phyloP scores from a whole-genome alignment of 2,329 filamentous ascomycete genomes.

The Phyllachora maydis region DNA sequence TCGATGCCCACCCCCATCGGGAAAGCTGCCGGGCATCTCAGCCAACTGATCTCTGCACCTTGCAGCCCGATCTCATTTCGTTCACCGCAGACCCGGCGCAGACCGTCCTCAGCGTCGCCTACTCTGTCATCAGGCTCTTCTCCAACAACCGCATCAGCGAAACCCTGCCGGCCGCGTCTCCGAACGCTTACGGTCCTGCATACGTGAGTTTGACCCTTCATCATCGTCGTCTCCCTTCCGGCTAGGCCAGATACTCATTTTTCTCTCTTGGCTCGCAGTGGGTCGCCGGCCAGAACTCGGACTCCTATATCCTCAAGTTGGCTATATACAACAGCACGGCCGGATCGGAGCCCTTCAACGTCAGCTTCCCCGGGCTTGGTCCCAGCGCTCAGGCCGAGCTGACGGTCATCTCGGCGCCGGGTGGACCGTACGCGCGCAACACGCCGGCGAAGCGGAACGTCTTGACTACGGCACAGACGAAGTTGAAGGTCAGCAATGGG shows the following conservation, averaged over 20 bases:
- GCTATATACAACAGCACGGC: conserved; percentile 30
- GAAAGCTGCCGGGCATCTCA: no score
- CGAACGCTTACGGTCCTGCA: conserved; percentile 19
- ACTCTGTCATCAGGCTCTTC: conserved; percentile 14
- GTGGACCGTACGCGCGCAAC: conserved; percentile 22
- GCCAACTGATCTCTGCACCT: no score
- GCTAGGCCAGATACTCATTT: no score
- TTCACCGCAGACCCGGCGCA: background rate
- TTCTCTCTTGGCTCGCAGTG: no score
- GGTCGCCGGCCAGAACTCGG: conserved; percentile 22
- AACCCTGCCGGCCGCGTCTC: conserved; percentile 20
- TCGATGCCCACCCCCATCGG: no score
- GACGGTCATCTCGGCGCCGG: conserved; percentile 19
- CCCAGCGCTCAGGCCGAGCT: conserved; percentile 17
- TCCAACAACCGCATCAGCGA: conserved; percentile 21
- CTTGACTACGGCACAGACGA: no score
- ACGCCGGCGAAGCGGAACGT: conserved; percentile 20
- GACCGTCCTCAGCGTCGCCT: conserved; percentile 1
- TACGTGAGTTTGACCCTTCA: no score
- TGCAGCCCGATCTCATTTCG: conserved; percentile 4
- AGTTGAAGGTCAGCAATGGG: conserved; percentile 21
- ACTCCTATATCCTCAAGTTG: conserved; percentile 24
- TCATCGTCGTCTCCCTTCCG: no score
- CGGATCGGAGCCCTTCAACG: conserved; percentile 19
- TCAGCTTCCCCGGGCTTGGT: conserved; percentile 21